Conservation (phyloP, 176 grass and related monocot species). For the Ensete ventricosum region DNA sequence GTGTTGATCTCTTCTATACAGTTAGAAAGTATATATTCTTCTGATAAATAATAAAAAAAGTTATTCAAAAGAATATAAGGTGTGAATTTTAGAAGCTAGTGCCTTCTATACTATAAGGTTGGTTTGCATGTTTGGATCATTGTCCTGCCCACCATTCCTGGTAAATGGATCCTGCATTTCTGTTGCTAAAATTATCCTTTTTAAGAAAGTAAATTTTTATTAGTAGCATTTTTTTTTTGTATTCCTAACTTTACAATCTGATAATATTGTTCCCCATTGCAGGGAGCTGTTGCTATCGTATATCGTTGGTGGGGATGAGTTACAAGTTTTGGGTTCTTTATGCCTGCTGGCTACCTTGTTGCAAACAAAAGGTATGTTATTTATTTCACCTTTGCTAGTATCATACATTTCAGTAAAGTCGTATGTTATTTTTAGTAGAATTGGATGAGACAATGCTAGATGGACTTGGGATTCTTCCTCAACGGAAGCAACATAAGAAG, state of each 20-base stretch:
- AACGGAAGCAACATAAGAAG: slow-evolving; percentile 99
- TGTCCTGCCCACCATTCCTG: too few relatives aligned
- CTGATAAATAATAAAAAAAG: too few relatives aligned
- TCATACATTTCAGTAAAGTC: slow-evolving; percentile 18
- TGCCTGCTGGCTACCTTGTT: slow-evolving; percentile 82
- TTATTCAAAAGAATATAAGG: too few relatives aligned
- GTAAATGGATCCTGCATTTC: too few relatives aligned
- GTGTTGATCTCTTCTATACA: too few relatives aligned
- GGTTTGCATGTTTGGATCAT: too few relatives aligned
- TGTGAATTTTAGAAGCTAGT: too few relatives aligned
- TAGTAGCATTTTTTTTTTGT: neutral
- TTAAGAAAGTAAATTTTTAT: neutral
- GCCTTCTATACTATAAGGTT: too few relatives aligned
- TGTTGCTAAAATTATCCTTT: neutral
- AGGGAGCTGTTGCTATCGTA: slow-evolving; percentile 89
- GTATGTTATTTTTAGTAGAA: slow-evolving; percentile 40
- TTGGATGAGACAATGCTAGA: slow-evolving; percentile 96
- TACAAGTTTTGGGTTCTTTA: slow-evolving; percentile 90
- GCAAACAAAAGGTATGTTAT: slow-evolving; percentile 92
- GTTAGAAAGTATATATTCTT: too few relatives aligned
- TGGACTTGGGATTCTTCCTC: slow-evolving; percentile 97
- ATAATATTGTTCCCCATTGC: slow-evolving; percentile 22
- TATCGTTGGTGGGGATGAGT: slow-evolving; percentile 50
- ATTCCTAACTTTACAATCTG: neutral
- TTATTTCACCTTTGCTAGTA: neutral